Evolutionary conservation across 306 rosid genomes (phyloP).

Genomic region (Urtica urens): DNA sequence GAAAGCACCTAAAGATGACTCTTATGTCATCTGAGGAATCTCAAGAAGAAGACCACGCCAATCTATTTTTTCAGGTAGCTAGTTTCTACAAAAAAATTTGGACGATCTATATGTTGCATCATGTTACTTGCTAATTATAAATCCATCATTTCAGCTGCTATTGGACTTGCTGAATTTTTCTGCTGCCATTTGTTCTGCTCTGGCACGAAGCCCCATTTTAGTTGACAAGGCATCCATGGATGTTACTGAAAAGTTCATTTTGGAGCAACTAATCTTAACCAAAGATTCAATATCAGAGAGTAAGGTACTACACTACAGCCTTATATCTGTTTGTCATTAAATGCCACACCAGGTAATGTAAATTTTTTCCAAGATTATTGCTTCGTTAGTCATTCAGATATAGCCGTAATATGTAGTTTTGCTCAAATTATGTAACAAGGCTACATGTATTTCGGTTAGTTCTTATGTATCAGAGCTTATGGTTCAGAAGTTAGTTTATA

Average conservation of each 20-base stretch:
- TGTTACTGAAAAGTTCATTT: constrained; percentile 38
- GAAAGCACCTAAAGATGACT: constrained; percentile 77
- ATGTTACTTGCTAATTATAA: constrained; percentile 5
- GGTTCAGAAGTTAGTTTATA: no score
- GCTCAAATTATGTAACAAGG: no score
- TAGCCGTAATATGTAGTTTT: no score
- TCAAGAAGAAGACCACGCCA: constrained; percentile 67
- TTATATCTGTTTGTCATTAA: constrained; percentile 3
- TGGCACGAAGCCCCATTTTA: constrained; percentile 40
- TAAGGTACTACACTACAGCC: constrained; percentile 41
- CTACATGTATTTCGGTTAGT: no score
- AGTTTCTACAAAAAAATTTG: background rate
- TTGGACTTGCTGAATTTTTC: constrained; percentile 51
- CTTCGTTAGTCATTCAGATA: no score
- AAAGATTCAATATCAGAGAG: constrained; percentile 43
- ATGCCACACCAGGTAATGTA: background rate
- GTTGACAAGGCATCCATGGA: constrained; percentile 32
- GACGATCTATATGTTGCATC: constrained; percentile 5
- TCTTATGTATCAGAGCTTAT: no score
- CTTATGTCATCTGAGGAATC: constrained; percentile 73
- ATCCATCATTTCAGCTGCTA: constrained; percentile 54
- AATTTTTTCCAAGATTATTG: no score
- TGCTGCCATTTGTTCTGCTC: constrained; percentile 38
- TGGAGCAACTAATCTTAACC: constrained; percentile 50
- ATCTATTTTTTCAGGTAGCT: constrained; percentile 63